Evolutionary conservation across 441 rosid species (phyloP).

Genomic region (Jatropha podagrica): DNA sequence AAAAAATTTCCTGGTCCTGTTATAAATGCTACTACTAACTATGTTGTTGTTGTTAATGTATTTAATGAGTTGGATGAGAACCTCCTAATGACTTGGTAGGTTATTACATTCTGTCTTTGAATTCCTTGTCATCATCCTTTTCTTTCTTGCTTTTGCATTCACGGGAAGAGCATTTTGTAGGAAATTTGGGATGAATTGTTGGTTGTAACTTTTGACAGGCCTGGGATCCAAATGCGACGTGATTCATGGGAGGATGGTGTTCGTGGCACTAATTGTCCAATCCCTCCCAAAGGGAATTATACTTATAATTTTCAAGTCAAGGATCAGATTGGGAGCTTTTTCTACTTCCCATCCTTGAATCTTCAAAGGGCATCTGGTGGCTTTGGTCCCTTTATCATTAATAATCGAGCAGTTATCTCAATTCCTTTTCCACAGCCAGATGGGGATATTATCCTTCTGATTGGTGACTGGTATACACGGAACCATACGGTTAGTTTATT

Average conservation of each 20-base stretch:
- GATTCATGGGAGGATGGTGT: conserved; percentile 96
- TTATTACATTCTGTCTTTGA: neutral
- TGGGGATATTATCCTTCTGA: conserved; percentile 60
- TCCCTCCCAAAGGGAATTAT: conserved; percentile 59
- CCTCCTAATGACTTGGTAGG: conserved; percentile 82
- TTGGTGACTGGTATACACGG: conserved; percentile 86
- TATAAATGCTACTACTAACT: conserved; percentile 74
- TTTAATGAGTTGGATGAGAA: conserved; percentile 65
- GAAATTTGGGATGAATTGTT: conserved; percentile 5
- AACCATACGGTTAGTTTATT: conserved; percentile 67
- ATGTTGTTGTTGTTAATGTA: conserved; percentile 66
- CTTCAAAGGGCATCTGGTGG: conserved; percentile 94
- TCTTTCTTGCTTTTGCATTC: neutral
- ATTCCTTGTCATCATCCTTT: neutral
- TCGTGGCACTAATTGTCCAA: conserved; percentile 82
- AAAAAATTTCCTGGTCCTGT: conserved; percentile 76
- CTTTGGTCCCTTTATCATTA: conserved; percentile 74
- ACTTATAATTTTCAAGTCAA: conserved; percentile 84
- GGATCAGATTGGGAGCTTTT: conserved; percentile 94
- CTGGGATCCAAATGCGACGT: conserved; percentile 81
- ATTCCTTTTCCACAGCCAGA: conserved; percentile 86
- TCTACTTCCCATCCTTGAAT: conserved; percentile 76
- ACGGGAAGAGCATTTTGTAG: conserved; percentile 6
- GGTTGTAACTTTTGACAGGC: conserved; percentile 42
- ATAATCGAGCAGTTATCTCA: conserved; percentile 53